phyloP scores from a whole-genome alignment of 2,329 filamentous ascomycete species.

The Nothophoma quercina region DNA sequence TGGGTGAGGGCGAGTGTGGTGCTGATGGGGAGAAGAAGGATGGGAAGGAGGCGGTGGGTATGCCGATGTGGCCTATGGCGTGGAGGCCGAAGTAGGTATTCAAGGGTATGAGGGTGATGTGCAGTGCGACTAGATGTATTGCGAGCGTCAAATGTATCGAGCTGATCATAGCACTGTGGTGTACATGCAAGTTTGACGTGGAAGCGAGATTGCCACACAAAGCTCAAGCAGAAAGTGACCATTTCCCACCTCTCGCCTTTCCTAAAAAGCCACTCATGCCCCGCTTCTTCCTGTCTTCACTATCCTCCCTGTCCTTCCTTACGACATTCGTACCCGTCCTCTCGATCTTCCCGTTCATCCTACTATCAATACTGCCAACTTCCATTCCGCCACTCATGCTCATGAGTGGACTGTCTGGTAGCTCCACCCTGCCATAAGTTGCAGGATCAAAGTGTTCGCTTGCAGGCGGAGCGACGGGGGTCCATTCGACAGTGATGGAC shows the following conservation, averaged over 20 bases:
- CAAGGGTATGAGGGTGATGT: too few relatives aligned
- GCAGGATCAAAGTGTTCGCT: constrained; percentile 17
- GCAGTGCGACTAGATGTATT: too few relatives aligned
- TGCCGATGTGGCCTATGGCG: not conserved
- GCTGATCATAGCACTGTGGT: too few relatives aligned
- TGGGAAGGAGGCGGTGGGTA: not conserved
- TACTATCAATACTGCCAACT: not conserved
- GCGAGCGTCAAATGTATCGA: too few relatives aligned
- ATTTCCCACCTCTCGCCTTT: constrained; percentile 21
- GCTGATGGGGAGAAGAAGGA: not conserved
- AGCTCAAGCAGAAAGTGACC: not conserved
- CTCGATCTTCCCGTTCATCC: constrained; percentile 5
- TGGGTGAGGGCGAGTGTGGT: not conserved
- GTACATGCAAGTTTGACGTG: too few relatives aligned
- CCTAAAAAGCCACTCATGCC: constrained; percentile 18
- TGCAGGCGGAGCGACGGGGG: constrained; percentile 22
- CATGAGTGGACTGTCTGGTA: constrained; percentile 24
- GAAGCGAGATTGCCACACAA: too few relatives aligned
- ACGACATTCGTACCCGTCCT: constrained; percentile 3
- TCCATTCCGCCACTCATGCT: constrained; percentile 14
- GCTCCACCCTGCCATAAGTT: constrained; percentile 25
- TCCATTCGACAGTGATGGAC: constrained; percentile 45
- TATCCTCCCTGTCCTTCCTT: constrained; percentile 8
- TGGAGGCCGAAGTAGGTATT: too few relatives aligned
- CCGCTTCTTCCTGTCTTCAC: constrained; percentile 15